Evolutionary conservation across 2,329 filamentous ascomycete genomes (phyloP), one percentile per base, ranked within the genome.

Genomic region (Akanthomyces dipterigenus): DNA sequence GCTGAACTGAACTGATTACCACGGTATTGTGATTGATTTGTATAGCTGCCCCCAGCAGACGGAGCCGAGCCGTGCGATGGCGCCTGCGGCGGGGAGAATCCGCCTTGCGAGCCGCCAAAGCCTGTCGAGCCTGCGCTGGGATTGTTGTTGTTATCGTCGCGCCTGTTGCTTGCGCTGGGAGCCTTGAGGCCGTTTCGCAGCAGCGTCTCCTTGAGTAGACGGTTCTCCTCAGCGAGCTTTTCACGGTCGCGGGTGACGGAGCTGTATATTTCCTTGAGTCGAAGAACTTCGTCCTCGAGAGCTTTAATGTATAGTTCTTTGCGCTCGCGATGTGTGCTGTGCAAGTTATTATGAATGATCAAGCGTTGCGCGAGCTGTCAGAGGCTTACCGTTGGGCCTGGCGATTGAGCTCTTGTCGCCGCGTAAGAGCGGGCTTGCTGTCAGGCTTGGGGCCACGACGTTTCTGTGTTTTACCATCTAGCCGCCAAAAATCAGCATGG

Each of bases 221-320:
- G 83, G 70, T 96, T 97, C 75, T 98, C 93, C 60, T 91, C 86
- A 50, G 84, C 82, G 9, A 93, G 78, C 56, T 84, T 82, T 58
- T 93, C 86, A 70, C 91, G 91, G 71, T 96, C 91, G 67, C 89
- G 86, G 7, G 86, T 83, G 20, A 88, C 83, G 55, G 83, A 86
- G 69, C 86, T 87, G 70, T 88, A 93, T n/a, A 88, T 82, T 71
- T 97, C 92, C 72, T 96, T 95, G 48, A 98, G 80, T 54, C 91
- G 88, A 22, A 96, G 81, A 5, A 98, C 89, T 75, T 98, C 92
- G 70, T 93, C 88, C 75, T 99, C 95, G 18, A 98, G 84, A 12
- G 90, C 87, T 74, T 96, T 96, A 78, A 97, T 96, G 73, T 98
- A 98, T 68, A 92, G 83, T 76, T 98, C 95, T 74, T 98, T 98